phyloP scores from a whole-genome alignment of 805 yeast genomes.

The Yarrowia phangngaensis region DNA sequence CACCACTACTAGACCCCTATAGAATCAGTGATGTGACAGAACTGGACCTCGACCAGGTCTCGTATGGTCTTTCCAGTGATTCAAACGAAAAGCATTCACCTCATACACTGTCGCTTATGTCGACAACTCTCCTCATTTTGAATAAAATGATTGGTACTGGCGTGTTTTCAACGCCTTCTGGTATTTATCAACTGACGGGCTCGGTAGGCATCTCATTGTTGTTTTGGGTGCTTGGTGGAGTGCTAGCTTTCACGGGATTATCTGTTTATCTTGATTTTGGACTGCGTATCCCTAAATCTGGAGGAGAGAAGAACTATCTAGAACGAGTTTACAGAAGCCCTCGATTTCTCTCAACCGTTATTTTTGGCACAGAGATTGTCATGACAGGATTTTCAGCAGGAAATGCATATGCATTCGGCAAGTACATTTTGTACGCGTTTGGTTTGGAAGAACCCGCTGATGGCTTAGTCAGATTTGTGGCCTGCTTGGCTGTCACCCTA shows the following conservation, averaged over 20 bases:
- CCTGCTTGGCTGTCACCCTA: conserved; percentile 47
- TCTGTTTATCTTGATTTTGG: conserved; percentile 64
- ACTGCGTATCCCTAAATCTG: conserved; percentile 58
- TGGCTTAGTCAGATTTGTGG: conserved; percentile 46
- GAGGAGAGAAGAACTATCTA: conserved; percentile 66
- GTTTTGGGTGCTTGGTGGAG: conserved; percentile 61
- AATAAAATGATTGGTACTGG: conserved; percentile 76
- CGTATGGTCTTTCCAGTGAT: too few species aligned
- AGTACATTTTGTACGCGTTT: conserved; percentile 48
- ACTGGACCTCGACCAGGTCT: background rate
- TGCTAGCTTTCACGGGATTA: conserved; percentile 53
- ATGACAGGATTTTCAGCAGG: conserved; percentile 59
- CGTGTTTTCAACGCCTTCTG: conserved; percentile 63
- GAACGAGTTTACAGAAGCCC: conserved; percentile 57
- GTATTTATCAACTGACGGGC: conserved; percentile 55
- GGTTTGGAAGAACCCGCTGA: conserved; percentile 43
- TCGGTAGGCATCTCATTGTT: conserved; percentile 55
- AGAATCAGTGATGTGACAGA: conserved; percentile 13
- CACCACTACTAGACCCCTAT: conserved; percentile 10
- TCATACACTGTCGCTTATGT: conserved; percentile 36
- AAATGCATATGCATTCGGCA: conserved; percentile 62
- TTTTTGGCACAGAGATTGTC: conserved; percentile 53
- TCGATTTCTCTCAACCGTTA: conserved; percentile 49
- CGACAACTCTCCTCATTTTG: conserved; percentile 47
- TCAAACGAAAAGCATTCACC: background rate